Evolutionary conservation across 306 rosid species (phyloP), one percentile per base, ranked within the genome.

Genomic region (Cicer pinnatifidum): DNA sequence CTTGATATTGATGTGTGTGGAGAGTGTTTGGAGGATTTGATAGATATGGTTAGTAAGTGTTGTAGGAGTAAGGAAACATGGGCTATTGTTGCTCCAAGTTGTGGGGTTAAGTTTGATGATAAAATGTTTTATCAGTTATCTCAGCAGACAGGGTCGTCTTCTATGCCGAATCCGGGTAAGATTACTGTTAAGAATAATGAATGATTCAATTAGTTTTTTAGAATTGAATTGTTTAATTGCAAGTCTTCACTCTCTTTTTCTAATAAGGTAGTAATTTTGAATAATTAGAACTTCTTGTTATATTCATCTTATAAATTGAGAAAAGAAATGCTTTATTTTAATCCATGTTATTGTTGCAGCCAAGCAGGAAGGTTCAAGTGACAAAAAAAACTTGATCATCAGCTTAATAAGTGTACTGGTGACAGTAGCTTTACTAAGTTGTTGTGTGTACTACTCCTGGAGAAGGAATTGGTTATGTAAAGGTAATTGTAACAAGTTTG

Each of bases 11-110:
- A 51, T 6, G 37, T 58, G 19, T 83, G 86, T 53, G 66, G 57
- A 7, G 17, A 79, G 61, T 83, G 86, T 59, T 50, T 83, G 76
- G 70, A 71, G 45, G 79, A 46, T 3, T 40, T 79, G 84, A 17
- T 83, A n/a, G 56, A 44, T 0, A 41, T 53, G 39, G 58, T 75
- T 79, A 20, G 76, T 11, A 6, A 58, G 4, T 82, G 85, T 9
- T 82, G 85, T 67, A 19, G 61, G 9, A 75, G 76, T 77, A 67
- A 57, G 37, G 50, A 75, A 65, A 20, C 38, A 65, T 52, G 64
- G 16, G 73, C 79, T 71, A 6, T 80, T 11, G 1, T 59, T 33
- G 45, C 33, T 58, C 79, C 80, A 2, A 79, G 79, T 8, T 83
- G 86, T 71, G 4, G 80, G 7, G 47, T 83, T 2, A 79, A 64